These are phyloP conservation scores for Eucalyptus pauciflora DNA, from an alignment of 345 rosid genomes.

Conservation along the genomic window DNA sequence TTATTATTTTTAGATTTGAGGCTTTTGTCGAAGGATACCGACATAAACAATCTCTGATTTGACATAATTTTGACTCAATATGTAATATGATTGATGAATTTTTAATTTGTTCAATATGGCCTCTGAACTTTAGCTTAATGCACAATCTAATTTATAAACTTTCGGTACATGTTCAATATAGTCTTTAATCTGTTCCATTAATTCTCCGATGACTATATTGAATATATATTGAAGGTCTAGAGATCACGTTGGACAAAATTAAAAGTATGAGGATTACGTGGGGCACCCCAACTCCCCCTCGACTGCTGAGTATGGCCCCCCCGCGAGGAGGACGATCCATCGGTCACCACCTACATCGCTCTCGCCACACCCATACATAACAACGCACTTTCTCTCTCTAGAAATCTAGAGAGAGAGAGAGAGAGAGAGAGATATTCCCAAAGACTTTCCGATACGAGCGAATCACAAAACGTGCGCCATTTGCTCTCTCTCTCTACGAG, in stretches of 20 bases:
- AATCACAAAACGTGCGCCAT: neutral
- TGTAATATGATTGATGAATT: fast-evolving
- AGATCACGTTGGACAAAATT: fast-evolving
- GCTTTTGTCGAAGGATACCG: too few relatives aligned
- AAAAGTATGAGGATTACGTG: fast-evolving
- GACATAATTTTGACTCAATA: fast-evolving
- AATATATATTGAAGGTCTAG: fast-evolving
- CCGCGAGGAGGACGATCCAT: neutral
- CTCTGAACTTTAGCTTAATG: fast-evolving
- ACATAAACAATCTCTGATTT: too few relatives aligned
- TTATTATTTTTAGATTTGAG: too few relatives aligned
- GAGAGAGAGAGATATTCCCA: neutral
- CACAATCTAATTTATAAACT: fast-evolving
- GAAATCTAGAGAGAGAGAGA: neutral
- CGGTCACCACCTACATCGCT: neutral
- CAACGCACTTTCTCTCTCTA: neutral
- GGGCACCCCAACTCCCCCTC: too few relatives aligned
- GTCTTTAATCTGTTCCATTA: too few relatives aligned
- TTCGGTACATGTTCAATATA: too few relatives aligned
- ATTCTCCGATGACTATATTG: too few relatives aligned
- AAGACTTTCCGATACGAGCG: neutral
- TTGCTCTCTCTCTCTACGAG: neutral
- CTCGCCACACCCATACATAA: neutral
- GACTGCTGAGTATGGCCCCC: neutral
- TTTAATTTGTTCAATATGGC: fast-evolving